Base-by-base conservation (phyloP, 805 yeast species). In the Kuraishia ogatae region DNA sequence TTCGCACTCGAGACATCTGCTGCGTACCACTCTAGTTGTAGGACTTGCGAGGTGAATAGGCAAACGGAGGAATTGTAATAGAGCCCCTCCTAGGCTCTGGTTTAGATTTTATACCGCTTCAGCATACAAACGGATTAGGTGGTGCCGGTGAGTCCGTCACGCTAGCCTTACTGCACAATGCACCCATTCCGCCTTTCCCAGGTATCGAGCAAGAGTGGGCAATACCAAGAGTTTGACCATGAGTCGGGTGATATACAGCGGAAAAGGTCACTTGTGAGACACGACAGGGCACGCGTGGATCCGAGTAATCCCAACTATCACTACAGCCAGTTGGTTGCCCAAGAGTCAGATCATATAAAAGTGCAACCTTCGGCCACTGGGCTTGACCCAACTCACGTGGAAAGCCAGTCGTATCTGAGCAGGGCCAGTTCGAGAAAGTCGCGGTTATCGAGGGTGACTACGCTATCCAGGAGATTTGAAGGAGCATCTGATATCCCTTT, bases 181-280 rank as follows among this genome's bases (percentile, higher is more conserved):
- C 43, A 35, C 43, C 43, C 43, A 35, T 35, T 35, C 43, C 43
- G 43, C 17, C n/a, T 35, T 8, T 35, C 43, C 43, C 43, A 35
- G 43, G 43, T 35, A 17, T 35, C 43, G 4, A 35, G 43, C 17
- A 35, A 35, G 43, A 35, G 43, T 15, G 43, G 43, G 13, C 43
- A 35, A 35, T 35, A 35, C 43, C 43, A 35, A 35, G 51, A 24
- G 28, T 49, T 49, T 28, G 51, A 49, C 51, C 35, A 22, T 19
- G 51, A 49, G 19, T 7, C 51, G 24, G 51, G 51, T 8, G 35
- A 49, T 20, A n/a, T 49, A 20, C 29, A 28, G 29, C 4, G 85
- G 55, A 88, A 85, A 66, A 77, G 82, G 61, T 87, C 97, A 0
- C 73, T 93, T 58, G 87, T 93, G 35, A 79, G 89, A 58, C 96